Percentiles rank a stretch among this genome's conserved stretches.
Evolutionary conservation across 257 asterid genomes (phyloP).

Genomic region (Phtheirospermum japonicum): DNA sequence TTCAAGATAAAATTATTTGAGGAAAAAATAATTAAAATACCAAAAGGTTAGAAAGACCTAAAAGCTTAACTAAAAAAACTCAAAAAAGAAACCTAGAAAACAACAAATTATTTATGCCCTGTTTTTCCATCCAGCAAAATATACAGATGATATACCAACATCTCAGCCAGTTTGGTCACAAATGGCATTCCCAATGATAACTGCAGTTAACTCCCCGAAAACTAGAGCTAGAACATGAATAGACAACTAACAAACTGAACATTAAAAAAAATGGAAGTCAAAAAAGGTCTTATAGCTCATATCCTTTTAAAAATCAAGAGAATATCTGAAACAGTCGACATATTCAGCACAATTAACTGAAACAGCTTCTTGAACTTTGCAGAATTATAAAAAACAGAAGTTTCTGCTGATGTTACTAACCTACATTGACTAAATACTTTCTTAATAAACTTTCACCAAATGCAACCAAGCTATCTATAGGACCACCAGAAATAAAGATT

Average conservation of each 20-base stretch:
- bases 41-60: too few relatives aligned
- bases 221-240: conserved; percentile 1
- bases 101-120: background rate
- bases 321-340: background rate
- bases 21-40: too few relatives aligned
- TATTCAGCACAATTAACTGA: conserved; percentile 2
- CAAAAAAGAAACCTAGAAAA: too few relatives aligned
- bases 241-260: background rate
- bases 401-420: conserved; percentile 5
- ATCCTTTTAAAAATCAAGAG: conserved; percentile 4
- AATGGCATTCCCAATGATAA: background rate
- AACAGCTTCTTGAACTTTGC: conserved; percentile 10
- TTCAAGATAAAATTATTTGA: too few relatives aligned
- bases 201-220: conserved; percentile 11
- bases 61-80: too few relatives aligned
- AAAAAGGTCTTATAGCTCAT: conserved; percentile 2
- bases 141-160: background rate
- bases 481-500: conserved; percentile 15
- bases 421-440: background rate
- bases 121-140: background rate
- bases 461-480: conserved; percentile 2
- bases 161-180: conserved; percentile 4
- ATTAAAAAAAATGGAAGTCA: conserved; percentile 7
- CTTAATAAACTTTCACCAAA: background rate
- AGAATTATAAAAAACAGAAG: background rate